phyloP scores from a whole-genome alignment of 2,329 filamentous ascomycete species.

The Xylariaceae sp. region DNA sequence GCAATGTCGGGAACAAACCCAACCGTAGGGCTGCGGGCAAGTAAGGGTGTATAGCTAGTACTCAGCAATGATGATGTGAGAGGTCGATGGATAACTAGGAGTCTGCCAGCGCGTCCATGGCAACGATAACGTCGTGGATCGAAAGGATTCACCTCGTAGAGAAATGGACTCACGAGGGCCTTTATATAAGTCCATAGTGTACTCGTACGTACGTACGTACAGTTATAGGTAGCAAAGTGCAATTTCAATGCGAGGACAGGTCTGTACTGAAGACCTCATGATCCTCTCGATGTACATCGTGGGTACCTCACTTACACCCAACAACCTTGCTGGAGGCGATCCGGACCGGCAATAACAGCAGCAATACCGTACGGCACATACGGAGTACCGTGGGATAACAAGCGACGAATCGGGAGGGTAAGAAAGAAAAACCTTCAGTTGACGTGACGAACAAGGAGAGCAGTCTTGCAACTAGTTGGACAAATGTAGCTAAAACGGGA shows the following conservation, averaged over 20 bases:
- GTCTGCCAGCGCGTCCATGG: conserved; percentile 11
- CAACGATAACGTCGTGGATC: conserved; percentile 3
- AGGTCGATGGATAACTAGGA: background rate
- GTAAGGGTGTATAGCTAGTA: conserved; percentile 2
- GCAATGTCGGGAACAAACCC: conserved; percentile 9
- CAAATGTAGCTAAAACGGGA: conserved; percentile 25
- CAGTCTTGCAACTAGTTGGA: conserved; percentile 14
- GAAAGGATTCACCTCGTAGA: background rate
- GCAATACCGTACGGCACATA: conserved; percentile 16
- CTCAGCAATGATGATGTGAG: conserved; percentile 2
- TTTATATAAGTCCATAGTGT: conserved; percentile 15
- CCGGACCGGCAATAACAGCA: conserved; percentile 5
- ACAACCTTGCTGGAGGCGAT: conserved; percentile 12
- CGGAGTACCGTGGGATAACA: conserved; percentile 3
- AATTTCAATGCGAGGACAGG: background rate
- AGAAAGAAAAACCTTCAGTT: conserved; percentile 17
- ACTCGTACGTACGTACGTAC: too few relatives aligned
- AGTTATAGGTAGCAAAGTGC: background rate
- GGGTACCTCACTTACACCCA: background rate
- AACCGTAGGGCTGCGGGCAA: conserved; percentile 6
- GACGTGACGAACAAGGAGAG: conserved; percentile 23
- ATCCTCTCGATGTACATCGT: background rate
- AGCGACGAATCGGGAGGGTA: background rate
- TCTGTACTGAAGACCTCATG: background rate
- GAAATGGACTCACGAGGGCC: conserved; percentile 9